phyloP scores from a whole-genome alignment of 768 basidiomycete species.

The Mycena rebaudengoi region DNA sequence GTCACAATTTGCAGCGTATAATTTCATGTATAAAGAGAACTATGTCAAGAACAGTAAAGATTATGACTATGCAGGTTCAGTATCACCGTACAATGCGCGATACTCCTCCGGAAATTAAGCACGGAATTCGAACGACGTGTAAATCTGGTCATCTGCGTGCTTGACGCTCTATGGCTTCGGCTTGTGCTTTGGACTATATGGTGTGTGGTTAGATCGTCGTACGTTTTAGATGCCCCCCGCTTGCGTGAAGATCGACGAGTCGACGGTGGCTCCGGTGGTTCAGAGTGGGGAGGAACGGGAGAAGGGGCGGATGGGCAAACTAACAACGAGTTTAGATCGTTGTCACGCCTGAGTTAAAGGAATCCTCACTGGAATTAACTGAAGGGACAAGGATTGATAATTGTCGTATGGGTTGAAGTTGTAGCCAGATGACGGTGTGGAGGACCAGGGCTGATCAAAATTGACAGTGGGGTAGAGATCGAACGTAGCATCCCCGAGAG shows the following conservation, averaged over 20 bases:
- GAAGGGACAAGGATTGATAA: neutral
- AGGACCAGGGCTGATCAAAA: no score
- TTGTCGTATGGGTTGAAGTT: no score
- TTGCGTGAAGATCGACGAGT: neutral
- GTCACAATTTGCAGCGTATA: no score
- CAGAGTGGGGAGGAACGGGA: neutral
- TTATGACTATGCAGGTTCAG: neutral
- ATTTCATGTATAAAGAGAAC: neutral
- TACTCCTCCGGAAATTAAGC: neutral
- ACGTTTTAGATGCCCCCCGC: neutral
- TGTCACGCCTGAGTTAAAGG: neutral
- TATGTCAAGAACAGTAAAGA: neutral
- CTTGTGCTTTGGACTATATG: neutral
- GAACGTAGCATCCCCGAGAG: no score
- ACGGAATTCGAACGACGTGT: neutral
- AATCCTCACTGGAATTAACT: neutral
- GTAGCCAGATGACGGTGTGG: no score
- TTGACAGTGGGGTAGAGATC: no score
- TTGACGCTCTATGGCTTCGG: neutral
- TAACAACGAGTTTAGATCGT: neutral
- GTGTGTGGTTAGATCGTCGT: neutral
- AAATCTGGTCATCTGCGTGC: no score
- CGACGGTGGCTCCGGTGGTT: neutral
- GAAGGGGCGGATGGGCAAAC: neutral
- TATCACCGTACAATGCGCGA: neutral